Evolutionary conservation across 2,329 filamentous ascomycete species (phyloP).

Genomic region (Paraphaeosphaeria sporulosa): DNA sequence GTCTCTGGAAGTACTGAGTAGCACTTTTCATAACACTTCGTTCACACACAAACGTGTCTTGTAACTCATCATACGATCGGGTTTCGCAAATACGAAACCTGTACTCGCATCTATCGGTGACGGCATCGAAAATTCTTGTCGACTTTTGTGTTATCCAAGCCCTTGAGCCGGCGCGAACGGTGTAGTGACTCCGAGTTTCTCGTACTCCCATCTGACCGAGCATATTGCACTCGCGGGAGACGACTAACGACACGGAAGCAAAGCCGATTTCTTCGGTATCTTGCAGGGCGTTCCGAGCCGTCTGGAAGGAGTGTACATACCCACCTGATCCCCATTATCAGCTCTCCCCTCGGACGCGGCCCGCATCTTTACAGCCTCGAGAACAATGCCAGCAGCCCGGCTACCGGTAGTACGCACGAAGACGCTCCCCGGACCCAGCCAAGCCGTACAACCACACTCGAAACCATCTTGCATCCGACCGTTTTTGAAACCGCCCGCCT

Average conservation of each 20-base stretch:
- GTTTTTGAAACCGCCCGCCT: not conserved
- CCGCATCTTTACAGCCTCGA: not conserved
- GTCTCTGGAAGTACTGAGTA: not conserved
- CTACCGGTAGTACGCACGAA: not conserved
- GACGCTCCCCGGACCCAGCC: not conserved
- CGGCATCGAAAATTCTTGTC: no score
- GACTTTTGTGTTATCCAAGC: not conserved
- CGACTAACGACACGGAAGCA: not conserved
- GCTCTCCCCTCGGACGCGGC: not conserved
- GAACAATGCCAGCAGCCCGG: not conserved
- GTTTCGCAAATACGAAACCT: not conserved
- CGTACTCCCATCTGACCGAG: not conserved
- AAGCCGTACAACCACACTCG: conserved; percentile 4
- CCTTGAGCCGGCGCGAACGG: not conserved
- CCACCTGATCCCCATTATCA: not conserved
- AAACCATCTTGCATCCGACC: conserved; percentile 7
- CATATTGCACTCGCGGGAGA: not conserved
- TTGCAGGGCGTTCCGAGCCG: not conserved
- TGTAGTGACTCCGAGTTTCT: not conserved
- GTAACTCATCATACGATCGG: not conserved
- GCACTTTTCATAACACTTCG: not conserved
- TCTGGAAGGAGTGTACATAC: not conserved
- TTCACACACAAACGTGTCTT: not conserved
- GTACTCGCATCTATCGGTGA: conserved; percentile 6
- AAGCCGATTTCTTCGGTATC: not conserved